Evolutionary conservation across 176 grass and related monocot genomes (phyloP).

Genomic region (Hsuehochloa calcarea): DNA sequence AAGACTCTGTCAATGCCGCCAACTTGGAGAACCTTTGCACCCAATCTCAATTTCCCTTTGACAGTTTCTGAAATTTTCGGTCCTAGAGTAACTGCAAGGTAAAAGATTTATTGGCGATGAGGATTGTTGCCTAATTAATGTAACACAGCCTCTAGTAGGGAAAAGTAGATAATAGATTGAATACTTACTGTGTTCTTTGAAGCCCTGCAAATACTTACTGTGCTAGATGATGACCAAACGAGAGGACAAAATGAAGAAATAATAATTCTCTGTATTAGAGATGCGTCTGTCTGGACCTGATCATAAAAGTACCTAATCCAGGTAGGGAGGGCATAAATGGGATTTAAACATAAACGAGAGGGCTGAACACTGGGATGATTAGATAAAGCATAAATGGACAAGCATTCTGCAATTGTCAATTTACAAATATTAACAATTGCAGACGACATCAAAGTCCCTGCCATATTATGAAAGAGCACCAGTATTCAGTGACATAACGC

Average conservation of each 20-base stretch:
- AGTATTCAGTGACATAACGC: background rate
- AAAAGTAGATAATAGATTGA: background rate
- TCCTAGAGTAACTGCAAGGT: slow-evolving; percentile 59
- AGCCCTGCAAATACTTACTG: slow-evolving; percentile 46
- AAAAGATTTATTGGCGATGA: background rate
- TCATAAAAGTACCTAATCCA: slow-evolving; percentile 97
- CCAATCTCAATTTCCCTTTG: slow-evolving; percentile 63
- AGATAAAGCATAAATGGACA: background rate
- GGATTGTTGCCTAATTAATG: background rate
- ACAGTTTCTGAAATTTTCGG: slow-evolving; percentile 66
- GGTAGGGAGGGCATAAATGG: no score
- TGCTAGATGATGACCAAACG: slow-evolving; percentile 1
- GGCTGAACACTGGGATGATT: background rate
- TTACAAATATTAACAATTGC: background rate
- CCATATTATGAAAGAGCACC: no score
- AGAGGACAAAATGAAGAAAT: background rate
- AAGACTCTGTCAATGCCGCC: slow-evolving; percentile 65
- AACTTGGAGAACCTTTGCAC: slow-evolving; percentile 64
- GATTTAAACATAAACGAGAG: no score
- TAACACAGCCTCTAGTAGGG: slow-evolving; percentile 3
- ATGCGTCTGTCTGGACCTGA: slow-evolving; percentile 45
- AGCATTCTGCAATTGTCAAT: background rate
- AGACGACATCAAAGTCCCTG: background rate
- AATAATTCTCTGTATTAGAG: background rate
- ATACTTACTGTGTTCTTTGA: slow-evolving; percentile 58